phyloP scores from a whole-genome alignment of 2,329 filamentous ascomycete genomes.

The Trichoderma sp. region DNA sequence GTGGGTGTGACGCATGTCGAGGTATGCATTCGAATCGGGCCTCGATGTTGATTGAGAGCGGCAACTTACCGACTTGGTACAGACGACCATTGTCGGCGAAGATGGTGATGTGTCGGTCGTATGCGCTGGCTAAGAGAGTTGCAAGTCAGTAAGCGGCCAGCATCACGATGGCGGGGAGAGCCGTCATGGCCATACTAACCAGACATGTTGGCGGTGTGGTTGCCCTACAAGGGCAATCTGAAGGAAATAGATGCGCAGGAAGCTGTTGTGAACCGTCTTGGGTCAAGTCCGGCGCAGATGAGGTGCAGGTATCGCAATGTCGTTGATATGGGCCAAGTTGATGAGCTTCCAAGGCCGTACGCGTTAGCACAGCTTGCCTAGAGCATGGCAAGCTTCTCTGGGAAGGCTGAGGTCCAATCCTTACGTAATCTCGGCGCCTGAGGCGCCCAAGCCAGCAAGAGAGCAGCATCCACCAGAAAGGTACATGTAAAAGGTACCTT shows the following conservation, averaged over 20 bases:
- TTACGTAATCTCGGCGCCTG: constrained; percentile 37
- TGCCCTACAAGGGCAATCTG: constrained; percentile 31
- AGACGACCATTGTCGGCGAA: constrained; percentile 98
- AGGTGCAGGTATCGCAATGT: constrained; percentile 21
- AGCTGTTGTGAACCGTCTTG: neutral
- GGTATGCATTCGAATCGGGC: constrained; percentile 4
- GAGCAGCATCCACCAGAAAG: no score
- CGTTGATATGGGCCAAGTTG: constrained; percentile 26
- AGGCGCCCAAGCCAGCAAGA: constrained; percentile 34
- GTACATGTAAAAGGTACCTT: neutral
- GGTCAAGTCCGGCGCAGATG: constrained; percentile 6
- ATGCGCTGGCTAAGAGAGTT: constrained; percentile 63
- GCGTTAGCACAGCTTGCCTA: constrained; percentile 55
- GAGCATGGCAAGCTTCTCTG: constrained; percentile 37
- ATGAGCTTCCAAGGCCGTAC: constrained; percentile 37
- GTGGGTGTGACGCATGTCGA: neutral
- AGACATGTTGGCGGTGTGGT: constrained; percentile 52
- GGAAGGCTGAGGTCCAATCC: constrained; percentile 42
- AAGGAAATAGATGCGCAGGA: constrained; percentile 8
- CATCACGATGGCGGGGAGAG: constrained; percentile 25
- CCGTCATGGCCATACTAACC: constrained; percentile 43
- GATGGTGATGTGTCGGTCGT: constrained; percentile 99
- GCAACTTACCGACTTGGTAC: constrained; percentile 94
- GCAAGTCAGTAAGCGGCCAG: constrained; percentile 37
- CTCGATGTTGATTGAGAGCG: constrained; percentile 15